phyloP scores from a whole-genome alignment of 2,329 filamentous ascomycete genomes.

The Phoma sp. region DNA sequence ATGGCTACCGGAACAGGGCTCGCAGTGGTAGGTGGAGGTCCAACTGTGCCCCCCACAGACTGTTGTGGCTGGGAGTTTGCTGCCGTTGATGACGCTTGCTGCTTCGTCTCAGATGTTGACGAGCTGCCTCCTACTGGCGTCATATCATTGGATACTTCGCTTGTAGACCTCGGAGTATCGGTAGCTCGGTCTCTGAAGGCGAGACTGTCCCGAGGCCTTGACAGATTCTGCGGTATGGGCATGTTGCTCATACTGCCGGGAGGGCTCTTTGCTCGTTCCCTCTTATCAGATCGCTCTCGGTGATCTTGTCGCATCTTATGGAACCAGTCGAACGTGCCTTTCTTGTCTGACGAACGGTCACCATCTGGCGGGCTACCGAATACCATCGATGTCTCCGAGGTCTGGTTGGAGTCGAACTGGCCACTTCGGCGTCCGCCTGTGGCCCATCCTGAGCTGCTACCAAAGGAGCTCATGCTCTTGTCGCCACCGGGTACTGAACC shows the following conservation, averaged over 20 bases:
- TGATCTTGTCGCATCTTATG: conserved; percentile 70
- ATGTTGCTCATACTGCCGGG: conserved; percentile 43
- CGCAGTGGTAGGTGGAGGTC: conserved; percentile 11
- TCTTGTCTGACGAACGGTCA: conserved; percentile 60
- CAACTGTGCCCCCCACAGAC: not conserved
- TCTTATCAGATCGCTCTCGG: conserved; percentile 62
- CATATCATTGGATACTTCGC: conserved; percentile 30
- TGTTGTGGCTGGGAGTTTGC: not conserved
- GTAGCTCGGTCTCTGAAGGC: conserved; percentile 34
- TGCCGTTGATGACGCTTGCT: conserved; percentile 2
- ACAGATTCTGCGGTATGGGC: conserved; percentile 28
- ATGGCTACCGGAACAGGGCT: conserved; percentile 11
- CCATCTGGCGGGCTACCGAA: conserved; percentile 43
- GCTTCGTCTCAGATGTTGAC: conserved; percentile 3
- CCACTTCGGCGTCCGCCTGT: conserved; percentile 40
- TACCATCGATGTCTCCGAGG: conserved; percentile 36
- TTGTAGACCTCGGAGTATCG: conserved; percentile 32
- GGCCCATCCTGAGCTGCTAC: conserved; percentile 42
- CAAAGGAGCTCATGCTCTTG: conserved; percentile 51
- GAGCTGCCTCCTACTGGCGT: conserved; percentile 29
- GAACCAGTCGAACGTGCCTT: conserved; percentile 69
- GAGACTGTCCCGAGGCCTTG: conserved; percentile 25
- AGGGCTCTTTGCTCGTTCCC: conserved; percentile 61
- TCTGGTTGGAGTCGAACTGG: conserved; percentile 42
- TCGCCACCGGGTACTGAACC: conserved; percentile 48